Percentiles rank a stretch among this genome's conserved stretches.
Conservation (phyloP, 2,329 filamentous ascomycete genomes). For the Fusarium sterilihyphosum region DNA sequence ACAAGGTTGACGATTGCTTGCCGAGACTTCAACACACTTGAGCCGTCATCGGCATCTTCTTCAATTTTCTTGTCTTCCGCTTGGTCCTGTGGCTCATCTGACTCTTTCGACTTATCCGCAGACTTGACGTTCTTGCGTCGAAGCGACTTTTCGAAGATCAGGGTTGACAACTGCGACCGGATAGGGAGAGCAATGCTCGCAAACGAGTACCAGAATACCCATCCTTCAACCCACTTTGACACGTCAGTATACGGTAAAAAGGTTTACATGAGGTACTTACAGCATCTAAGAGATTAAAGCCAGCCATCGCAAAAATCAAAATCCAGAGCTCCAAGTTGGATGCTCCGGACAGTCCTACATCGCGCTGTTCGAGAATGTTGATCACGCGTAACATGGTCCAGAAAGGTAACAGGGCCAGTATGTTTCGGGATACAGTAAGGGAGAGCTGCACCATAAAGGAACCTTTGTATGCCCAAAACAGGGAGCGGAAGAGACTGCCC, state of each 20-base stretch:
- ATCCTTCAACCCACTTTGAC: constrained; percentile 67
- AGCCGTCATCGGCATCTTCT: constrained; percentile 56
- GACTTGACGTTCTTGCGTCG: constrained; percentile 80
- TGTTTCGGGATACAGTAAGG: constrained; percentile 62
- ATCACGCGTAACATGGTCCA: constrained; percentile 74
- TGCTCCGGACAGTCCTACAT: constrained; percentile 54
- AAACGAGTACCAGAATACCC: constrained; percentile 74
- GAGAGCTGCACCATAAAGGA: constrained; percentile 67
- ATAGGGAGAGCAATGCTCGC: constrained; percentile 72
- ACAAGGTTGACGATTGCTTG: constrained; percentile 82
- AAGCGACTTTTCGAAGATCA: constrained; percentile 82
- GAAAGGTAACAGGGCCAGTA: constrained; percentile 76
- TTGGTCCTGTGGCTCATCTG: constrained; percentile 45
- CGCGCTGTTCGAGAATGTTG: constrained; percentile 67
- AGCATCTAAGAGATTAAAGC: constrained; percentile 65
- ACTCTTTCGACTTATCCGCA: constrained; percentile 58
- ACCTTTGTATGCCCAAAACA: constrained; percentile 67
- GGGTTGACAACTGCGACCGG: constrained; percentile 73
- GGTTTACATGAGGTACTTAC: constrained; percentile 34
- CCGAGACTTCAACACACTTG: constrained; percentile 56
- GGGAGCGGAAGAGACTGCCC: constrained; percentile 66
- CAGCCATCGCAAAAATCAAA: constrained; percentile 73
- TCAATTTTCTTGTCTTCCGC: constrained; percentile 60
- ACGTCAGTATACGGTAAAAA: background rate
- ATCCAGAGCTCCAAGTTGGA: constrained; percentile 66